Conservation (phyloP, 495 filamentous ascomycete genomes). For the Cryomyces antarcticus region DNA sequence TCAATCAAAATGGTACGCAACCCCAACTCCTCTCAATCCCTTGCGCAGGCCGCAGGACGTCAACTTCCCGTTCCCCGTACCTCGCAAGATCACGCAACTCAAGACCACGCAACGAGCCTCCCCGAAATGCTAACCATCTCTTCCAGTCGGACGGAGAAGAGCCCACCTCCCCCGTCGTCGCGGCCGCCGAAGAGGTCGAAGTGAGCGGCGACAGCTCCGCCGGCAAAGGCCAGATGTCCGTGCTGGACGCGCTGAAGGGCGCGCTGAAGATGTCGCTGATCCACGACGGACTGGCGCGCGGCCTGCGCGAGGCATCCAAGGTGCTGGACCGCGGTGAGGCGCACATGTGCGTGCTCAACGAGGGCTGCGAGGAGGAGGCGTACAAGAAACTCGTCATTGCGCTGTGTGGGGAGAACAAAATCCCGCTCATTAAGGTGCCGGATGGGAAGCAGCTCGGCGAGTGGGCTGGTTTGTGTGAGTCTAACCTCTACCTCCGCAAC, state of each 20-base stretch:
- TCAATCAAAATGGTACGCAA: slow-evolving; percentile 5
- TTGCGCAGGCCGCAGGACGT: no score
- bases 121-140: not conserved
- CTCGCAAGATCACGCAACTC: not conserved
- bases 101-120: not conserved
- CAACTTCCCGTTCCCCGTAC: not conserved
- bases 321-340: slow-evolving; percentile 93
- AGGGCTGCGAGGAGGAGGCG: slow-evolving; percentile 97
- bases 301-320: slow-evolving; percentile 93
- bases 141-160: slow-evolving; percentile 68
- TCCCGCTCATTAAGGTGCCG: slow-evolving; percentile 97
- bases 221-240: slow-evolving; percentile 82
- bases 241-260: slow-evolving; percentile 92
- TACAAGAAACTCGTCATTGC: slow-evolving; percentile 99
- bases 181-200: slow-evolving; percentile 72
- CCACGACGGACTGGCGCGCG: slow-evolving; percentile 97
- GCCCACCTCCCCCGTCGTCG: slow-evolving; percentile 44
- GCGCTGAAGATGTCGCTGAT: slow-evolving; percentile 95
- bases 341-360: slow-evolving; percentile 98
- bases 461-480: slow-evolving; percentile 98
- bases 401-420: slow-evolving; percentile 96
- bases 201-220: slow-evolving; percentile 63
- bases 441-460: slow-evolving; percentile 92
- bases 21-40: not conserved
- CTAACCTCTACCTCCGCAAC: not conserved